Conservation (phyloP, 1,284 basidiomycete genomes). For the Wallemia hederae region DNA sequence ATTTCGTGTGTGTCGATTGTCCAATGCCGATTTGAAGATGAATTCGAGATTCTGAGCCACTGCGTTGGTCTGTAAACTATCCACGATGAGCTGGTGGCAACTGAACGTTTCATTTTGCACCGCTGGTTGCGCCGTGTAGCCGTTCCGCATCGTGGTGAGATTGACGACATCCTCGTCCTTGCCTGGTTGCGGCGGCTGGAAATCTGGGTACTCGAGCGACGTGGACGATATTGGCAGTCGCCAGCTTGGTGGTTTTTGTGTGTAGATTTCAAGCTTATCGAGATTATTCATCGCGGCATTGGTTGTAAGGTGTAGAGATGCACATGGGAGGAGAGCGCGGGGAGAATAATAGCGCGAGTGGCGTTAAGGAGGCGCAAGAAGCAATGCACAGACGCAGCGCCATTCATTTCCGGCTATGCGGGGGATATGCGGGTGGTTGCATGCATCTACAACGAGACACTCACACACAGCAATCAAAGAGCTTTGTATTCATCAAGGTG, state of each 20-base stretch:
- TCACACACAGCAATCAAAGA: too few relatives aligned
- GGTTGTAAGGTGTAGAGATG: too few relatives aligned
- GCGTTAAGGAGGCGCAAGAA: too few relatives aligned
- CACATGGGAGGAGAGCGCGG: too few relatives aligned
- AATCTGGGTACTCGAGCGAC: neutral
- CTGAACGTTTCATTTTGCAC: neutral
- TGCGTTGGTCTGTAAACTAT: neutral
- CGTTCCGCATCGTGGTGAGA: neutral
- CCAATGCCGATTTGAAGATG: neutral
- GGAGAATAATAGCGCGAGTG: too few relatives aligned
- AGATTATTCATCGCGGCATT: neutral
- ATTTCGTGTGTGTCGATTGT: neutral
- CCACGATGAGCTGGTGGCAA: neutral
- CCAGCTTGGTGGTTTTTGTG: neutral
- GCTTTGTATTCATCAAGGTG: too few relatives aligned
- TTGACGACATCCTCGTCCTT: neutral
- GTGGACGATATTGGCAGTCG: neutral
- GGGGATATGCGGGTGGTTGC: too few relatives aligned
- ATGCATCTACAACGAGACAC: too few relatives aligned
- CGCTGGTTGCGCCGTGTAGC: neutral
- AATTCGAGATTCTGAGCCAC: neutral
- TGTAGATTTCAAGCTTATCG: neutral
- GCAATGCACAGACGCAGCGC: too few relatives aligned
- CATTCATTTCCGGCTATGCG: too few relatives aligned
- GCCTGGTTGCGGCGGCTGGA: neutral